Base-by-base conservation (phyloP, 1,284 basidiomycete genomes). In the Naganishia sp. region DNA sequence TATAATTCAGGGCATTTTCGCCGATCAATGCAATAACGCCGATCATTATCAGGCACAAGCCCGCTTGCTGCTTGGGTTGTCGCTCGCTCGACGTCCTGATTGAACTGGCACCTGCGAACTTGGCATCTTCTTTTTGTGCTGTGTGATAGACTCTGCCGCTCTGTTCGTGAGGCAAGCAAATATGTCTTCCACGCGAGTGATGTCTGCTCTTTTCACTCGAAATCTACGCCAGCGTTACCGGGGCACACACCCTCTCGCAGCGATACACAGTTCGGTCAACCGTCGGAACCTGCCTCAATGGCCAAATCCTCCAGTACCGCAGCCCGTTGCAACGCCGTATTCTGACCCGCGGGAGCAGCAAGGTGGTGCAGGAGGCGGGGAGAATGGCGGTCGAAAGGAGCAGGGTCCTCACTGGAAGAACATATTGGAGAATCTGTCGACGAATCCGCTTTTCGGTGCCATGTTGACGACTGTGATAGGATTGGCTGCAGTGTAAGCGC, bases 381-480 rank as follows among this genome's bases (percentile, higher is more conserved):
- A 39, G 42, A 35, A 58, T 17, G 56, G 52, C 28, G 51, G 54
- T 41, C 51, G 54, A 47, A 66, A 52, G 35, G 43, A 7, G 41
- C 43, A 47, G 25, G 50, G 43, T 32, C 23, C 68, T 28, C 50
- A 63, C 42, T 53, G 62, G 54, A 52, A 62, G 58, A 72, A 71
- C 25, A 74, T 74, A 50, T 77, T 74, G 71, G 57, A 70, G 17
- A 66, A 74, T 56, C 75, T 78, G 75, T 66, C 69, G 2, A 70
- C 68, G 31, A 75, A 72, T 35, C 69, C 79, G 0, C 73, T 74
- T 9, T 77, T 80, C 56, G 77, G 78, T 45, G 78, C 78, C 6
- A 77, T 76, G 15, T 68, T 80, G 39, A 78, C 78, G 1, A 80
- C 77, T 1, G 71, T 78, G 18, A 74, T 80, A 5, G 77, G 79